phyloP scores from a whole-genome alignment of 73 alveolate genomes.

The Paramecium biaurelia region DNA sequence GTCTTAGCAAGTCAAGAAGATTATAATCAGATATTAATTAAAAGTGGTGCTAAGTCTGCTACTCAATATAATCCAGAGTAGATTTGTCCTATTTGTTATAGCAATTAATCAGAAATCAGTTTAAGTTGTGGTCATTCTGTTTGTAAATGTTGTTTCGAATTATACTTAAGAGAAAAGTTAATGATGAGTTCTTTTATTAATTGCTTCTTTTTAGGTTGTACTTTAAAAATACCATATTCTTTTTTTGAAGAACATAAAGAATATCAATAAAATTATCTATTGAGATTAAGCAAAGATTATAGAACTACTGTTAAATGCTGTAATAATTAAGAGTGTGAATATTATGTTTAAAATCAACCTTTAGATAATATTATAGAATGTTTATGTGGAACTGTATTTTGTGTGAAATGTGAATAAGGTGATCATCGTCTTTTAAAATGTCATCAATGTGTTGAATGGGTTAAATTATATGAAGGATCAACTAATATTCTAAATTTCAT shows the following conservation, averaged over 20 bases:
- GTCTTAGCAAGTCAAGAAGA: not conserved
- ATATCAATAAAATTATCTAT: not conserved
- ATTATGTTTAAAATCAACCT: not conserved
- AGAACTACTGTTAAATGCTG: not conserved
- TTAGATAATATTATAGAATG: not conserved
- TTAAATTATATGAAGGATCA: not conserved
- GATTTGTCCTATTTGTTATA: not conserved
- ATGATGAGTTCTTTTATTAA: not conserved
- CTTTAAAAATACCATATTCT: not conserved
- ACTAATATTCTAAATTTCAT: not conserved
- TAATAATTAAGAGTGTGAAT: not conserved
- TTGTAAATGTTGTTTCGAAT: not conserved
- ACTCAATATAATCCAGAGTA: not conserved
- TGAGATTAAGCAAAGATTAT: not conserved
- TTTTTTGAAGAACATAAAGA: not conserved
- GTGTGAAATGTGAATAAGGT: not conserved
- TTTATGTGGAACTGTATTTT: slow-evolving; percentile 12
- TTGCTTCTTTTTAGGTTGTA: not conserved
- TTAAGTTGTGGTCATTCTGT: not conserved
- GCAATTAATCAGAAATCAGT: not conserved
- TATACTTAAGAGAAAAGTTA: not conserved
- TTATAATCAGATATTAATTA: not conserved
- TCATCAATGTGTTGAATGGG: not conserved
- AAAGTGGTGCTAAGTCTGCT: not conserved
- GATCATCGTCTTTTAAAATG: not conserved